These are phyloP conservation scores for Sphagnum tenellum DNA, from an alignment of 225 moss, liverwort and hornwort genomes.

Conservation along the genomic window DNA sequence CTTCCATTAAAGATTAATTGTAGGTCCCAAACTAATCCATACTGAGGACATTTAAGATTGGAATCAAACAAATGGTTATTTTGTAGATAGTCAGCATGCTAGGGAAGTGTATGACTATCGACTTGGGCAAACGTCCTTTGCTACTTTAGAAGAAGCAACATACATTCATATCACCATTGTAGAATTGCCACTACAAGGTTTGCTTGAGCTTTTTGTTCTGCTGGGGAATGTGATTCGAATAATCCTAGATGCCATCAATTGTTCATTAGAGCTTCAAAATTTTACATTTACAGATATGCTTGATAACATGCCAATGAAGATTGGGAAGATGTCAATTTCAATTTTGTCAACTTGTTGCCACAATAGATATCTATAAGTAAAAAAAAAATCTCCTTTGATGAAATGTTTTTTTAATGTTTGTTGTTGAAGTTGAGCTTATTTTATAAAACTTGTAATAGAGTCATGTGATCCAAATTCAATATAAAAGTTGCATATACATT, in stretches of 20 bases:
- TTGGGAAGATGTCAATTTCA: constrained; percentile 79
- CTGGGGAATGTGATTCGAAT: constrained; percentile 72
- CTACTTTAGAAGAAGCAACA: constrained; percentile 33
- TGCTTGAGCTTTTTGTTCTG: constrained; percentile 68
- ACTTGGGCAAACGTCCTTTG: constrained; percentile 51
- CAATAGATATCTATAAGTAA: constrained; percentile 20
- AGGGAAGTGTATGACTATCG: constrained; percentile 87
- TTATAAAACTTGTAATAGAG: too few species aligned
- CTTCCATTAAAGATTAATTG: constrained; percentile 73
- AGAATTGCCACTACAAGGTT: constrained; percentile 84
- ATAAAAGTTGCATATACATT: too few species aligned
- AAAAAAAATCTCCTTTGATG: too few species aligned
- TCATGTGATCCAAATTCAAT: too few species aligned
- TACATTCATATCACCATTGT: constrained; percentile 4
- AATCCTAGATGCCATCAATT: constrained; percentile 83
- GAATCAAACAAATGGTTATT: constrained; percentile 84
- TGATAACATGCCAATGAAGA: constrained; percentile 83
- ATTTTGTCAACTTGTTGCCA: constrained; percentile 71
- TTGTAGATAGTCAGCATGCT: constrained; percentile 71
- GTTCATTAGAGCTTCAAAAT: constrained; percentile 83
- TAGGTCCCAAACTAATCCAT: constrained; percentile 63
- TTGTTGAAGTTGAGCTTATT: too few species aligned
- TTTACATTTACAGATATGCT: constrained; percentile 86
- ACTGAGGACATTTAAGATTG: constrained; percentile 76
- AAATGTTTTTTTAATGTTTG: too few species aligned